Conservation (phyloP, 2,329 filamentous ascomycete genomes). For the Elsinoe australis region DNA sequence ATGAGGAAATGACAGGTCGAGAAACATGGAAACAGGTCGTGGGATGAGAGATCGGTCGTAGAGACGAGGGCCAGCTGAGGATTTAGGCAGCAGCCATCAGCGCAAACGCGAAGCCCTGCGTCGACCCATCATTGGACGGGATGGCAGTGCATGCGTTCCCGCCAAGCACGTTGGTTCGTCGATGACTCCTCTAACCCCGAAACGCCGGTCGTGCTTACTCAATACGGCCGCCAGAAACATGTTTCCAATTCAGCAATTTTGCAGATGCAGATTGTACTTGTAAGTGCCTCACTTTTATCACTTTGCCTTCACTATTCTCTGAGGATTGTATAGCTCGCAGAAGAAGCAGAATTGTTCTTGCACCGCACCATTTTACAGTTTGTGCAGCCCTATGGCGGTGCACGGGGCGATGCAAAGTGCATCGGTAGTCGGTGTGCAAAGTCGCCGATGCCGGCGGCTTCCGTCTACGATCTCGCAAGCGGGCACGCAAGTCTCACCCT, state of each 20-base stretch:
- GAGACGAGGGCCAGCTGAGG: neutral
- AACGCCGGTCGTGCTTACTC: neutral
- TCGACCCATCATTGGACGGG: neutral
- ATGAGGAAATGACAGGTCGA: neutral
- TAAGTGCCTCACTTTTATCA: no score
- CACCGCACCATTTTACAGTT: no score
- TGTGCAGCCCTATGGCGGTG: no score
- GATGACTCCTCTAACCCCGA: neutral
- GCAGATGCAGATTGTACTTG: no score
- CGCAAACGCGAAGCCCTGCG: neutral
- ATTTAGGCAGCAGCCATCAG: conserved; percentile 21
- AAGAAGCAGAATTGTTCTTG: no score
- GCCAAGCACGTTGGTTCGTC: neutral
- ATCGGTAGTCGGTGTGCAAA: no score
- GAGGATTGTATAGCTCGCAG: no score
- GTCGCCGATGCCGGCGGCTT: no score
- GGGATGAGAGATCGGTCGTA: neutral
- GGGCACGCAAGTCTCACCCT: neutral
- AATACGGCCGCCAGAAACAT: neutral
- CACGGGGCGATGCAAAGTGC: no score
- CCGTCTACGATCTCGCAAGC: no score
- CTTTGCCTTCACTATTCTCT: no score
- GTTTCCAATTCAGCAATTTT: no score
- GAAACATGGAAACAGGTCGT: conserved; percentile 1
- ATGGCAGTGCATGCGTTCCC: neutral